Conservation (phyloP, 352 stramenopile species). For the Aphanomyces astaci region DNA sequence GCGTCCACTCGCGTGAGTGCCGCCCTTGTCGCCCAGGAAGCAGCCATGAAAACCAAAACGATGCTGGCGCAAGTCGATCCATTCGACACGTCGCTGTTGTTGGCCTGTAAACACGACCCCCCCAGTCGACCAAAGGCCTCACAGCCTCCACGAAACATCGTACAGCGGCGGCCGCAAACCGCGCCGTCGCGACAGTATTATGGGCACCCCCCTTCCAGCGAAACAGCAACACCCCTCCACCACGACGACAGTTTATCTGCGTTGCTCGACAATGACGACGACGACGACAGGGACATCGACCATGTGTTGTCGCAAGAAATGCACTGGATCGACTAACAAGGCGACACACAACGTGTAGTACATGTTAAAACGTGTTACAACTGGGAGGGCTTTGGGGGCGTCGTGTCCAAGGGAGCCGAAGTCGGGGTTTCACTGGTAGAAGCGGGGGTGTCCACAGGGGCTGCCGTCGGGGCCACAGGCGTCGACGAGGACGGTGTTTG, state of each 20-base stretch:
- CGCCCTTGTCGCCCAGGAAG: neutral
- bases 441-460: too few species aligned
- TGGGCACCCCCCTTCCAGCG: too few species aligned
- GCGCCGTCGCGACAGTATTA: neutral
- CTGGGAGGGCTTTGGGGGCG: too few species aligned
- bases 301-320: neutral
- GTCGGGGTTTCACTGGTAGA: too few species aligned
- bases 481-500: neutral
- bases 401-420: neutral
- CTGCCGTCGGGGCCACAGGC: neutral
- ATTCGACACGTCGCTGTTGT: neutral
- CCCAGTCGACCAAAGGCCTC: neutral
- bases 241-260: constrained; percentile 1
- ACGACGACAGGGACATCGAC: neutral
- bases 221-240: too few species aligned
- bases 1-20: neutral
- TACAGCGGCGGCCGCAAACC: neutral
- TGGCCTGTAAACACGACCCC: too few species aligned
- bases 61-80: neutral
- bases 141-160: neutral
- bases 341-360: neutral
- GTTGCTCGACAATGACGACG: constrained; percentile 8
- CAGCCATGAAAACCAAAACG: neutral
- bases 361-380: too few species aligned
- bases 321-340: neutral